Evolutionary conservation across 1,284 basidiomycete genomes (phyloP).

Genomic region (Moesziomyces antarcticus): DNA sequence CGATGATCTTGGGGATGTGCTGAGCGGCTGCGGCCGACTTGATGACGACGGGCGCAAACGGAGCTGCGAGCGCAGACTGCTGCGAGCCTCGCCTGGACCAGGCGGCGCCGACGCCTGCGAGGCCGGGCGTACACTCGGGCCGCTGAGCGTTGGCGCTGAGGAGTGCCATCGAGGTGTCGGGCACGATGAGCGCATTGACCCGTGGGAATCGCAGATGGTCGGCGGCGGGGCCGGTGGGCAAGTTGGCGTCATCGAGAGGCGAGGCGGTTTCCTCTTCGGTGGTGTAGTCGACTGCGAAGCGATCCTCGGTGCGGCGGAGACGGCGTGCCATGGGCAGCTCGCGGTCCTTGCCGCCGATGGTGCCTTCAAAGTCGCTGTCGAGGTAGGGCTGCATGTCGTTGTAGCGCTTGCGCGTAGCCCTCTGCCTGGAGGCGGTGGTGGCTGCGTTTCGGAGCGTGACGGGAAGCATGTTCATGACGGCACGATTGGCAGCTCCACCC

Average conservation of each 20-base stretch:
- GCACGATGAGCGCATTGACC: conserved; percentile 10
- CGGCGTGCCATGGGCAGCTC: conserved; percentile 54
- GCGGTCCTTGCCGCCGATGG: conserved; percentile 52
- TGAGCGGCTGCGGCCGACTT: conserved; percentile 2
- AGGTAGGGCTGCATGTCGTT: conserved; percentile 35
- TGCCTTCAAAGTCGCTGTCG: conserved; percentile 59
- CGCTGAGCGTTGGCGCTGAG: conserved; percentile 1
- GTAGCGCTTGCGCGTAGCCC: conserved; percentile 30
- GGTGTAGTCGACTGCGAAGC: conserved; percentile 43
- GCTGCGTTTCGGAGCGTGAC: conserved; percentile 38
- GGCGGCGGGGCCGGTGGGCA: conserved; percentile 1
- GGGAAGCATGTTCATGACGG: conserved; percentile 44
- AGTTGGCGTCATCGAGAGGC: conserved; percentile 3
- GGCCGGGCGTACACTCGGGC: conserved; percentile 34
- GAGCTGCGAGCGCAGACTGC: conserved; percentile 4
- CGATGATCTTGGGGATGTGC: conserved; percentile 26
- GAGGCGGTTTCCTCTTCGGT: conserved; percentile 41
- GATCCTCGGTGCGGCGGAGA: conserved; percentile 30
- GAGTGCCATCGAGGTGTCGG: conserved; percentile 7
- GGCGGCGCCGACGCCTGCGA: conserved; percentile 39
- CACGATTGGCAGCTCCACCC: conserved; percentile 36
- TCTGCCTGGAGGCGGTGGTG: conserved; percentile 34
- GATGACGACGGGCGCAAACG: conserved; percentile 1
- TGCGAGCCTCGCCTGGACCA: conserved; percentile 27
- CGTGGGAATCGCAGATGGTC: conserved; percentile 7